phyloP scores from a whole-genome alignment of 2,329 filamentous ascomycete species.

The Scleromitrula shiraiana region DNA sequence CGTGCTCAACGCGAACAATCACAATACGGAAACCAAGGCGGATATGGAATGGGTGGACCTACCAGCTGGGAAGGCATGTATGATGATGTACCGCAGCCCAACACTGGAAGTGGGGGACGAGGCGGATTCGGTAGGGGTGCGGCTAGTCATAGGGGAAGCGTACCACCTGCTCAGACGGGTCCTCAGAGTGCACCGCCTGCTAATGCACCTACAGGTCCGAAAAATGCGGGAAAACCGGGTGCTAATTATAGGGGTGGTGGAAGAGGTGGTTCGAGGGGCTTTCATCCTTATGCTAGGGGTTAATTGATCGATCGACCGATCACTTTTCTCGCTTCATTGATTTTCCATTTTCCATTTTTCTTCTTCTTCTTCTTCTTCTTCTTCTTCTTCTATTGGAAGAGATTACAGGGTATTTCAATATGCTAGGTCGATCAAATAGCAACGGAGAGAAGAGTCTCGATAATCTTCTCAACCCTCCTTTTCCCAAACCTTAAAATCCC shows the following conservation, averaged over 20 bases:
- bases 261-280: constrained; percentile 65
- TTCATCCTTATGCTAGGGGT: constrained; percentile 61
- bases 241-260: constrained; percentile 92
- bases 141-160: constrained; percentile 27
- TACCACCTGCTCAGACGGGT: constrained; percentile 26
- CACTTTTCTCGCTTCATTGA: not conserved
- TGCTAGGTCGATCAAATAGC: not conserved
- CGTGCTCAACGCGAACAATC: constrained; percentile 33
- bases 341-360: too few species aligned
- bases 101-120: constrained; percentile 34
- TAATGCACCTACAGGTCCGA: constrained; percentile 87
- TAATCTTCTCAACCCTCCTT: too few species aligned
- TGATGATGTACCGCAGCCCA: constrained; percentile 81
- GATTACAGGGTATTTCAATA: too few species aligned
- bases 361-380: too few species aligned
- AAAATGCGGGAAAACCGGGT: constrained; percentile 86
- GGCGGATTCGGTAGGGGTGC: constrained; percentile 34
- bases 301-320: constrained; percentile 5
- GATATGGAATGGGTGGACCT: constrained; percentile 46
- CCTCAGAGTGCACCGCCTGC: constrained; percentile 55
- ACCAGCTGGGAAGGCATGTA: constrained; percentile 98
- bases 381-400: too few species aligned
- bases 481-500: too few species aligned
- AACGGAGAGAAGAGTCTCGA: not conserved
- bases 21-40: constrained; percentile 24